Evolutionary conservation across 139 green algal species (phyloP).

Genomic region (Closterium sp.): DNA sequence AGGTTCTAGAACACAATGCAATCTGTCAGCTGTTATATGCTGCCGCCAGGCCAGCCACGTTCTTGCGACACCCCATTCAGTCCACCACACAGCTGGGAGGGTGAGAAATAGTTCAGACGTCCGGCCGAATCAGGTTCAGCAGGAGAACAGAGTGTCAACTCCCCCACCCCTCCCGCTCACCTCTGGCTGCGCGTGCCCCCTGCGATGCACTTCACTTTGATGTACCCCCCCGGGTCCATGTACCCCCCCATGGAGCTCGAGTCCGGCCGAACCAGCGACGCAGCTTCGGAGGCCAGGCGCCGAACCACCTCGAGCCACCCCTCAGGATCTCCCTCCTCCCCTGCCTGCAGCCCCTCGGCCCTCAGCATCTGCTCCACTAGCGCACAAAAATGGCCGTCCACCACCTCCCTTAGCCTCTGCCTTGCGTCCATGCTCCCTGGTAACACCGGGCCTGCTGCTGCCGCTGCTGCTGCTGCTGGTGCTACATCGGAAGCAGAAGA

Average conservation of each 20-base stretch:
- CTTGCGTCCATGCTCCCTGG: neutral
- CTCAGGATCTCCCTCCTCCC: neutral
- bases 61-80: too few relatives aligned
- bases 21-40: too few relatives aligned
- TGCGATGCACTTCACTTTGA: conserved; percentile 51
- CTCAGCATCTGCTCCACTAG: conserved; percentile 43
- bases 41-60: too few relatives aligned
- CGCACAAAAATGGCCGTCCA: conserved; percentile 43
- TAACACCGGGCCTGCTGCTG: neutral
- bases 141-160: neutral
- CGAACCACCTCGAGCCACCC: conserved; percentile 40
- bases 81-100: too few relatives aligned
- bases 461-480: neutral
- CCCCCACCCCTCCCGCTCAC: conserved; percentile 1
- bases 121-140: neutral
- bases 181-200: conserved; percentile 26
- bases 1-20: too few relatives aligned
- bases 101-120: too few relatives aligned
- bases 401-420: conserved; percentile 37
- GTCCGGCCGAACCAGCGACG: conserved; percentile 31
- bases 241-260: neutral
- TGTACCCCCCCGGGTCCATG: conserved; percentile 48
- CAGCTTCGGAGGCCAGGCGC: conserved; percentile 9
- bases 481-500: neutral
- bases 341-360: conserved; percentile 16